Evolutionary conservation across 2,329 filamentous ascomycete species (phyloP), one percentile per base, ranked within the genome.

Genomic region (Metarhizium guizhouense): DNA sequence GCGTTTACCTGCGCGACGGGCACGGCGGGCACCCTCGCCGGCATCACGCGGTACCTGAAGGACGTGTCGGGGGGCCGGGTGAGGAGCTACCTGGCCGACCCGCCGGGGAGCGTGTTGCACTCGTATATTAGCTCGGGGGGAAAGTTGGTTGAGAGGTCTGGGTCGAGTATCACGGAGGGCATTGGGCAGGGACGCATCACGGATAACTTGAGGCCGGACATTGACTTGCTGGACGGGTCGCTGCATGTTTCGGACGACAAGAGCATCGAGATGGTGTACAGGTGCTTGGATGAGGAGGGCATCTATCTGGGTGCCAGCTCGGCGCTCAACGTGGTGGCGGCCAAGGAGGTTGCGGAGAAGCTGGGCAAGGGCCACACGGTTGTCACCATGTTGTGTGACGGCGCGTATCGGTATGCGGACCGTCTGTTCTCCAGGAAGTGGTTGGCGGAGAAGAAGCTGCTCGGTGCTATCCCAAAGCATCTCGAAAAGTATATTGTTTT

Each of bases 161-260:
- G 94, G 10, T 86, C 88, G 54, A 94, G 88, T 67, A 97, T 99
- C 73, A 99, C 94, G 3, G 94, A 99, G 75, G 94, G 94, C 29
- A 99, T 99, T 65, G 94, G 94, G 20, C 94, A 97, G 76, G 94
- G 94, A 42, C 87, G 94, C 53, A 83, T 99, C 53, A 99, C 94
- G n/a, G 90, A 96, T 68, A 99, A 99, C 73, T 75, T 99, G 61
- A 78, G 83, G 72, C 88, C 88, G 4, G 94, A 99, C 66, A 81
- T 99, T 56, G 86, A 80, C 58, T 77, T 95, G 48, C 67, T 97
- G 16, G 94, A 97, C 72, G 92, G 87, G 57, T 90, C 90, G 40
- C 67, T 99, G 65, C 80, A 86, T 68, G 90, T 99, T 63, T 81
- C 84, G 58, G 94, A 99, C 68, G 91, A 94, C 76, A 92, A 95